Percentiles rank a stretch among this genome's conserved stretches.
These are phyloP conservation scores for Malassezia slooffiae DNA, from an alignment of 1,284 basidiomycete species.

Conservation along the genomic window DNA sequence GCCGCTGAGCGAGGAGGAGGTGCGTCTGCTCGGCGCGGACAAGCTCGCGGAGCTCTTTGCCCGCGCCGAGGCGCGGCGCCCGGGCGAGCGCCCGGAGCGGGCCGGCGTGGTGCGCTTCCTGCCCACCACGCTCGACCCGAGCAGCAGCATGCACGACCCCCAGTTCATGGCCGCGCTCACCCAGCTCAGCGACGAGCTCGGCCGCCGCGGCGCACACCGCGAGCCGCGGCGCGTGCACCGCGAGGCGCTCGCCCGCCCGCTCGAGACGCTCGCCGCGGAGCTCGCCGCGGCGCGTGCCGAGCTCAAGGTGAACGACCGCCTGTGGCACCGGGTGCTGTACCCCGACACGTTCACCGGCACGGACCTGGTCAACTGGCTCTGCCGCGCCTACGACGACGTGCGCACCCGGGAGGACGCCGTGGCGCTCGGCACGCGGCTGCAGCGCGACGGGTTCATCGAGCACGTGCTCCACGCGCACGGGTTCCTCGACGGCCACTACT, in stretches of 20 bases:
- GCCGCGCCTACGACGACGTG: slow-evolving; percentile 33
- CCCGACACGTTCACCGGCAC: slow-evolving; percentile 39
- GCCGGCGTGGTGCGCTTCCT: slow-evolving; percentile 26
- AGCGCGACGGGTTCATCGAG: slow-evolving; percentile 34
- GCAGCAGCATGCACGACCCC: slow-evolving; percentile 34
- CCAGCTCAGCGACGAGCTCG: slow-evolving; percentile 22
- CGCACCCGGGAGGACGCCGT: slow-evolving; percentile 36
- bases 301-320: slow-evolving; percentile 36
- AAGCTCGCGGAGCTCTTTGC: slow-evolving; percentile 74
- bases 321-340: slow-evolving; percentile 42
- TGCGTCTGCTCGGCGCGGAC: slow-evolving; percentile 75
- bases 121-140: slow-evolving; percentile 42
- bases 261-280: slow-evolving; percentile 27
- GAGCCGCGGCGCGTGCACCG: slow-evolving; percentile 10
- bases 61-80: slow-evolving; percentile 23
- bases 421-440: slow-evolving; percentile 27
- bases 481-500: slow-evolving; percentile 45
- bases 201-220: slow-evolving; percentile 14
- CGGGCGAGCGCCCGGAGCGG: slow-evolving; percentile 15
- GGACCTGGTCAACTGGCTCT: slow-evolving; percentile 43
- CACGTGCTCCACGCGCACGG: slow-evolving; percentile 37
- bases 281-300: slow-evolving; percentile 25
- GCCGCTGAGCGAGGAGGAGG: slow-evolving; percentile 64
- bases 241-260: slow-evolving; percentile 11
- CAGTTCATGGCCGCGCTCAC: slow-evolving; percentile 34